A percentile compares a stretch with the other conserved stretches of the same genome.
Evolutionary conservation across 768 basidiomycete genomes (phyloP).

Genomic region (Russula sp.): DNA sequence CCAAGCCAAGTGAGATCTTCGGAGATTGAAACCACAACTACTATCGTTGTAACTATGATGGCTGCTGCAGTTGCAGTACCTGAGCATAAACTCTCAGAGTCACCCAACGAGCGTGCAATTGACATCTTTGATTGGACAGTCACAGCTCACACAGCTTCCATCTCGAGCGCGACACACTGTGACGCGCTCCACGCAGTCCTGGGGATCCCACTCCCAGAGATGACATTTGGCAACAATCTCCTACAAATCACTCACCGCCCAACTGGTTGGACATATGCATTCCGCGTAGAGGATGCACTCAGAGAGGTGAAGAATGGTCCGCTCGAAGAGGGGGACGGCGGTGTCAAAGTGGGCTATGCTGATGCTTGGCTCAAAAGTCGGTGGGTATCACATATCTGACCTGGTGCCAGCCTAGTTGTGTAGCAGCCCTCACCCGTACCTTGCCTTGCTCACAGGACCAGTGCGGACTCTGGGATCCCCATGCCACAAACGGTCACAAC

Average conservation of each 20-base stretch:
- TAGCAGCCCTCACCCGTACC: not conserved
- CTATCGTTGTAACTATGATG: not conserved
- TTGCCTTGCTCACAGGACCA: constrained; percentile 50
- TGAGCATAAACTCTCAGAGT: constrained; percentile 59
- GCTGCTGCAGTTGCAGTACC: constrained; percentile 44
- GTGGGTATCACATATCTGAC: constrained; percentile 37
- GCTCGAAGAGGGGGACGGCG: constrained; percentile 76
- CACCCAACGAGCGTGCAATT: constrained; percentile 63
- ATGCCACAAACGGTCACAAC: constrained; percentile 68
- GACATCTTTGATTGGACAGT: constrained; percentile 63
- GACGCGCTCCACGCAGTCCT: constrained; percentile 60
- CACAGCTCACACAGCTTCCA: constrained; percentile 65
- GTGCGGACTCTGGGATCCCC: constrained; percentile 53
- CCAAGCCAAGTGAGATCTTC: not conserved
- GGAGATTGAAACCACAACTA: too few species aligned
- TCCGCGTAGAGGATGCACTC: constrained; percentile 65
- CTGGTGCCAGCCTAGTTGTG: not conserved
- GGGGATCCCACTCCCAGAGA: constrained; percentile 86
- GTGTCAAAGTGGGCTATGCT: constrained; percentile 91
- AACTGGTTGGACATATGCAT: constrained; percentile 58
- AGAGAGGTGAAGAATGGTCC: constrained; percentile 68
- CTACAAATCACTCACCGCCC: constrained; percentile 61
- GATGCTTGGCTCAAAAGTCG: constrained; percentile 91
- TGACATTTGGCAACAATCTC: constrained; percentile 88
- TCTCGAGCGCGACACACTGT: constrained; percentile 70